phyloP scores from a whole-genome alignment of 805 yeast species.

The Pachysolen tannophilus region DNA sequence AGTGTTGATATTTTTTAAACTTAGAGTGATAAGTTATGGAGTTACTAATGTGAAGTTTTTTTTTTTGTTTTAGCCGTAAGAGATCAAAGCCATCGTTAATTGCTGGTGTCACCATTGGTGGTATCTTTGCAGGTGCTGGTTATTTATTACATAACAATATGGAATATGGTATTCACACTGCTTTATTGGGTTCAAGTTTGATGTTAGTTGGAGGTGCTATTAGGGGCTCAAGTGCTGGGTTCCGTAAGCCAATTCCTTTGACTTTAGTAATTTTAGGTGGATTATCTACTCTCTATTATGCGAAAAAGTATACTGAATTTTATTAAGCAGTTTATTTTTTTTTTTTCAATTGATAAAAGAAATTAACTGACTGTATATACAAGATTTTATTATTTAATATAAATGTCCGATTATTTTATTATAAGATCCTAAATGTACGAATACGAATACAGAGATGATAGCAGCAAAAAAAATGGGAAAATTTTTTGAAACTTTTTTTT shows the following conservation, averaged over 20 bases:
- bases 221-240: slow-evolving; percentile 51
- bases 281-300: slow-evolving; percentile 59
- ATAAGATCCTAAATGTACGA: no score
- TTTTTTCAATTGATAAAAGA: no score
- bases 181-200: slow-evolving; percentile 61
- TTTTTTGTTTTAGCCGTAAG: slow-evolving; percentile 33
- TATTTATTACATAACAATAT: slow-evolving; percentile 65
- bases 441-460: no score
- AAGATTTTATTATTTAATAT: no score
- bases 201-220: slow-evolving; percentile 67
- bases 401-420: no score
- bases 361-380: no score
- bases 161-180: slow-evolving; percentile 76
- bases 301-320: slow-evolving; percentile 67
- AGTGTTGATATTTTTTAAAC: slow-evolving; percentile 12
- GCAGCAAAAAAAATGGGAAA: no score
- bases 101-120: slow-evolving; percentile 62
- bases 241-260: slow-evolving; percentile 72
- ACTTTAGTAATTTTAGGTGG: slow-evolving; percentile 56
- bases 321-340: slow-evolving; percentile 27
- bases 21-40: background rate
- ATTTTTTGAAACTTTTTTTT: no score
- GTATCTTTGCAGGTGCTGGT: slow-evolving; percentile 61
- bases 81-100: slow-evolving; percentile 72
- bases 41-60: slow-evolving; percentile 2